Percentiles rank a stretch among this genome's conserved stretches.
Evolutionary conservation across 1,139 yeast species (phyloP).

Genomic region (Kodamaea arcana): DNA sequence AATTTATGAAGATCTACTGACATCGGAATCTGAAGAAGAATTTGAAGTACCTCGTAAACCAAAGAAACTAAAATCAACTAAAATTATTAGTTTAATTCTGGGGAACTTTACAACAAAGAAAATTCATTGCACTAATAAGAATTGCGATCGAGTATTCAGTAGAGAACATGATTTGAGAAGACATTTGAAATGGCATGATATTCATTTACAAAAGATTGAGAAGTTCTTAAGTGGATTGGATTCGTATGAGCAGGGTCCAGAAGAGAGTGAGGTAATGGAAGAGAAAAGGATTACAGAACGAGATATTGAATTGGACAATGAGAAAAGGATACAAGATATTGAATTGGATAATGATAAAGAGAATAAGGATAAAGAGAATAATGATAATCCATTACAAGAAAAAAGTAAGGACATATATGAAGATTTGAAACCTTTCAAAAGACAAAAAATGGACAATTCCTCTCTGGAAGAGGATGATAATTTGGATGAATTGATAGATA

Average conservation of each 20-base stretch:
- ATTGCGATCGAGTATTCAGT: slow-evolving; percentile 46
- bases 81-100: slow-evolving; percentile 36
- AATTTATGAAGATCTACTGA: too few species aligned
- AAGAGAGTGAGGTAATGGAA: background rate
- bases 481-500: slow-evolving; percentile 29
- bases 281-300: background rate
- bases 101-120: slow-evolving; percentile 29
- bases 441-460: slow-evolving; percentile 1
- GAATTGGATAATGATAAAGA: slow-evolving; percentile 9
- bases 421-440: slow-evolving; percentile 7
- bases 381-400: background rate
- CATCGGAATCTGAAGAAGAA: slow-evolving; percentile 8
- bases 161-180: slow-evolving; percentile 47
- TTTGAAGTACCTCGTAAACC: slow-evolving; percentile 20
- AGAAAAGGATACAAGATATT: slow-evolving; percentile 1
- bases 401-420: slow-evolving; percentile 1
- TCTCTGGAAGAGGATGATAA: slow-evolving; percentile 10
- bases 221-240: slow-evolving; percentile 28
- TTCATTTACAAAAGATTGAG: slow-evolving; percentile 30
- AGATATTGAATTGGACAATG: slow-evolving; percentile 8
- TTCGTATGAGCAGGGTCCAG: slow-evolving; percentile 7
- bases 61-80: slow-evolving; percentile 17
- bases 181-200: slow-evolving; percentile 55
- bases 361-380: slow-evolving; percentile 1
- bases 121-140: slow-evolving; percentile 41